These are phyloP conservation scores for Blumeria hordei DNA, from an alignment of 2,329 filamentous ascomycete genomes.

Conservation along the genomic window DNA sequence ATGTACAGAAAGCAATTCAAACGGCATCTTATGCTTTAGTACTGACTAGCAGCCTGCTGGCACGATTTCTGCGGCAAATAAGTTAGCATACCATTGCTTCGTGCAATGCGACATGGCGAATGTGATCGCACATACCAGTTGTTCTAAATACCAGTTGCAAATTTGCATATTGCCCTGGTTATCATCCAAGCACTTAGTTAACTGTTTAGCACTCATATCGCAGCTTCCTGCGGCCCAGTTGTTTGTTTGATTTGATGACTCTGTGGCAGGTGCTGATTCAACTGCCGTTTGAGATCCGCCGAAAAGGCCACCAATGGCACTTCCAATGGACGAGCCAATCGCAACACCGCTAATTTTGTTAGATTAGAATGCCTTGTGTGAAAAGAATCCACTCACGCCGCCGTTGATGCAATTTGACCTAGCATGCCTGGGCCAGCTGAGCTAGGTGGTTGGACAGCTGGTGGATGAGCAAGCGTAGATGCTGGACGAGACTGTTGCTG, in stretches of 20 bases:
- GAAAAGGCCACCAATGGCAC: slow-evolving; percentile 81
- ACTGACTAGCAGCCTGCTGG: slow-evolving; percentile 40
- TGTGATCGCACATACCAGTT: slow-evolving; percentile 31
- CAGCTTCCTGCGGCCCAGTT: slow-evolving; percentile 42
- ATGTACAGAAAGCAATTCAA: too few species aligned
- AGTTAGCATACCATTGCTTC: neutral
- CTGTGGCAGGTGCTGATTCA: slow-evolving; percentile 23
- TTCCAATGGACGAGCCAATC: slow-evolving; percentile 82
- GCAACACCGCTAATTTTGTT: slow-evolving; percentile 54
- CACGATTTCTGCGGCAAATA: slow-evolving; percentile 40
- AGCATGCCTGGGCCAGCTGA: slow-evolving; percentile 62
- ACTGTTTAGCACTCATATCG: slow-evolving; percentile 54
- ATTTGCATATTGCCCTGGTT: slow-evolving; percentile 84
- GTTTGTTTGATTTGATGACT: slow-evolving; percentile 23
- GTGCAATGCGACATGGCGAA: neutral
- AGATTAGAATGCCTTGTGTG: neutral
- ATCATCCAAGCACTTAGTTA: slow-evolving; percentile 93
- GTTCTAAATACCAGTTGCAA: slow-evolving; percentile 94
- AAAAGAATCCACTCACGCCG: slow-evolving; percentile 46
- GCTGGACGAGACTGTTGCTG: slow-evolving; percentile 48
- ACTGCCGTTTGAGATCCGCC: slow-evolving; percentile 33
- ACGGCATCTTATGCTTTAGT: slow-evolving; percentile 1
- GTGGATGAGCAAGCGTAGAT: slow-evolving; percentile 32
- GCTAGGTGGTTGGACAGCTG: slow-evolving; percentile 18
- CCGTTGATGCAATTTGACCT: slow-evolving; percentile 91